Evolutionary conservation across 805 yeast species (phyloP).

Genomic region (Starmera amethionina): DNA sequence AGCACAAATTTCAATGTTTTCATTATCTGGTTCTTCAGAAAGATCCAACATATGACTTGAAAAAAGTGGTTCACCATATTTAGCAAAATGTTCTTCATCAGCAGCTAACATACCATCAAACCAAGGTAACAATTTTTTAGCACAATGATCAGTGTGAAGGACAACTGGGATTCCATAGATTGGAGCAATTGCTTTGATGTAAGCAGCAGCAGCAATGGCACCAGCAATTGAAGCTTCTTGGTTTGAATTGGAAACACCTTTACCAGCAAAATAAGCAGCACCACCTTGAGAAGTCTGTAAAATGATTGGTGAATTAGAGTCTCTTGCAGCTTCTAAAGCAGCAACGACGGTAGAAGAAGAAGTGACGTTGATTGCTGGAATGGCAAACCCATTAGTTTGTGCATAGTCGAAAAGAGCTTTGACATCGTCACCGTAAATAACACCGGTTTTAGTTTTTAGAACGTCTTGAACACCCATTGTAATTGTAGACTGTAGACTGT

Average conservation of each 20-base stretch:
- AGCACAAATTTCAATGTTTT: conserved; percentile 89
- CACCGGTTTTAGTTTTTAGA: conserved; percentile 89
- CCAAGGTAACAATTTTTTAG: conserved; percentile 96
- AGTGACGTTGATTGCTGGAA: conserved; percentile 97
- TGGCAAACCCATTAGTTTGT: conserved; percentile 87
- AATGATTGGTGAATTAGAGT: conserved; percentile 88
- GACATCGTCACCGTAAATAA: conserved; percentile 97
- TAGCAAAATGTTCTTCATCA: conserved; percentile 84
- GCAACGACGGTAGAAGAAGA: conserved; percentile 96
- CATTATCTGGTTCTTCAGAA: conserved; percentile 93
- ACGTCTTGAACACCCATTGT: conserved; percentile 63
- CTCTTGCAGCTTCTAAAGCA: conserved; percentile 96
- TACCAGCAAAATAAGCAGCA: conserved; percentile 99
- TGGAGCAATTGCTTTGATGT: conserved; percentile 94
- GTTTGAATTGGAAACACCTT: conserved; percentile 91
- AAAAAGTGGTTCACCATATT: conserved; percentile 90
- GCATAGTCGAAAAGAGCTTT: conserved; percentile 77
- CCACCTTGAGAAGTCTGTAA: conserved; percentile 98
- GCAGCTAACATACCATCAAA: conserved; percentile 96
- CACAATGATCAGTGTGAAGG: conserved; percentile 98
- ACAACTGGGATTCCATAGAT: conserved; percentile 93
- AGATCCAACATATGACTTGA: conserved; percentile 98
- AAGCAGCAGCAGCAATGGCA: conserved; percentile 95
- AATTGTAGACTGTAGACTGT: background rate
- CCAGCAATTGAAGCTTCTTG: conserved; percentile 94